Conservation (phyloP, 169 alveolate species). For the Babesia gibsoni region DNA sequence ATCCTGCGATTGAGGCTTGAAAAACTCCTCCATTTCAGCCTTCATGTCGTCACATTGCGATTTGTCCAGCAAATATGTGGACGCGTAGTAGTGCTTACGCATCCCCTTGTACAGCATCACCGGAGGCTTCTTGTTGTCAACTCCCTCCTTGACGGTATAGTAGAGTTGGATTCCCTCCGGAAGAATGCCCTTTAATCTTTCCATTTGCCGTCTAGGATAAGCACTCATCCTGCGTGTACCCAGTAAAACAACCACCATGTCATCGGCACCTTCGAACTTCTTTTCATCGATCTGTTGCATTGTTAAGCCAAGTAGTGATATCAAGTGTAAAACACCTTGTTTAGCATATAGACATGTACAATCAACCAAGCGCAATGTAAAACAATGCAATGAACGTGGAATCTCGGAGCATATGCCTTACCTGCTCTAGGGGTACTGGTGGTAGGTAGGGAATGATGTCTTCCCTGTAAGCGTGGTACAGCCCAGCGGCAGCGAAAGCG, state of each 20-base stretch:
- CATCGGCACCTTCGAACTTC: constrained; percentile 37
- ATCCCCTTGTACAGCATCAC: constrained; percentile 60
- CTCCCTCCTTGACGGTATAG: constrained; percentile 50
- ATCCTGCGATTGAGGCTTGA: constrained; percentile 58
- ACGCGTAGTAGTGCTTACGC: constrained; percentile 53
- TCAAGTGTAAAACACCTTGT: background rate
- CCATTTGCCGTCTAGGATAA: constrained; percentile 17
- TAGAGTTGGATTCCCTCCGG: constrained; percentile 38
- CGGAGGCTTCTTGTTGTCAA: background rate
- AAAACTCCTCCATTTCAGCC: constrained; percentile 33
- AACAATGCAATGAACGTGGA: background rate
- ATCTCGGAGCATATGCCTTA: background rate
- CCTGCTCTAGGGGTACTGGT: constrained; percentile 11
- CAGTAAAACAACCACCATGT: constrained; percentile 47
- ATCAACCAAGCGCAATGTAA: background rate
- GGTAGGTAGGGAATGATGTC: constrained; percentile 5
- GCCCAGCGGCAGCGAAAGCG: constrained; percentile 1
- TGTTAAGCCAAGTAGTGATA: background rate
- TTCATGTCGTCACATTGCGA: constrained; percentile 4
- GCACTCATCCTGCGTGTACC: background rate
- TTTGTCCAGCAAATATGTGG: constrained; percentile 19
- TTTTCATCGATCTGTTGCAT: constrained; percentile 49
- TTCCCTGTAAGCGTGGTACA: constrained; percentile 9
- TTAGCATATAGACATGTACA: background rate
- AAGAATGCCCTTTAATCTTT: constrained; percentile 18